Evolutionary conservation across 768 basidiomycete genomes (phyloP), one percentile per base, ranked within the genome.

Genomic region (Fomitopsis pulvina): DNA sequence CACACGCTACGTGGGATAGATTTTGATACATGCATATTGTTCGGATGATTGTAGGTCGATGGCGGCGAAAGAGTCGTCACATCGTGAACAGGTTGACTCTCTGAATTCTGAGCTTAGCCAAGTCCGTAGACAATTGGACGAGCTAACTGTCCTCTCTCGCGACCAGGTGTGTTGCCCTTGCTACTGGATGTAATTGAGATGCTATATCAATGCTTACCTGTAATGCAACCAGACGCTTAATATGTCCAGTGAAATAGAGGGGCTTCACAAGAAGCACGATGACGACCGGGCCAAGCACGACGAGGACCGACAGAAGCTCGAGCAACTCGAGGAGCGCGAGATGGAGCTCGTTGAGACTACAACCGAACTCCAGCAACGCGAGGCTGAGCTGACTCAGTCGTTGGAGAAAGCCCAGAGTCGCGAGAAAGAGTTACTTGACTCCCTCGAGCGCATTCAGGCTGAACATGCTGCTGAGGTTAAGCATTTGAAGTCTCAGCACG

Each of bases 1-100:
- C n/a, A n/a, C n/a, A n/a, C n/a, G n/a, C n/a, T n/a, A n/a, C n/a
- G n/a, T n/a, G n/a, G n/a, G n/a, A n/a, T n/a, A n/a, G n/a, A n/a
- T n/a, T n/a, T n/a, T n/a, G n/a, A n/a, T n/a, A n/a, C n/a, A n/a
- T n/a, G n/a, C n/a, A n/a, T n/a, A n/a, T n/a, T n/a, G n/a, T n/a
- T n/a, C n/a, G n/a, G n/a, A n/a, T n/a, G 8, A 41, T 40, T 58
- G 11, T 51, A 96, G 92, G 55, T 91, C 95, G 2, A 97, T 98
- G 95, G 94, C 94, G 2, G 86, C 90, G 70, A 98, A 98, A 65
- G 96, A 99, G 65, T 86, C 90, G 3, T 74, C 82, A 28, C 95
- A 98, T 63, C 80, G 81, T 29, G 90, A 95, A 60, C 63, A 78
- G 21, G 86, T 96, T 24, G 83, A 90, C 37, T 71, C 71, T 27